Evolutionary conservation across 139 green algal genomes (phyloP), one percentile per base, ranked within the genome.

Genomic region (Chlorella ohadii): DNA sequence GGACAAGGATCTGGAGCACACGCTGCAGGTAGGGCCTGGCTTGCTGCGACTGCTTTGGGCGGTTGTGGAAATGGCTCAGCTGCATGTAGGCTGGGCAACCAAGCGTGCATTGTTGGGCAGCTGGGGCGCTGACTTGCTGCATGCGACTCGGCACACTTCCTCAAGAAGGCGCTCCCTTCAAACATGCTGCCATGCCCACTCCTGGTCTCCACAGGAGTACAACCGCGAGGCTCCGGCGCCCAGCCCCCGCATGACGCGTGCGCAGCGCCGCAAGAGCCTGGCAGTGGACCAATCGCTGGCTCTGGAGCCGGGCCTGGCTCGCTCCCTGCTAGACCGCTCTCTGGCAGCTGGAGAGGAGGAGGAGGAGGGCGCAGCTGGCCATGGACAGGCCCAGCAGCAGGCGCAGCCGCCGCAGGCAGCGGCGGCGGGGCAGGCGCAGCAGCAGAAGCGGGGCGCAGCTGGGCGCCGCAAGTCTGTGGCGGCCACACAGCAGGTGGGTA

Each of bases 1-100:
- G 36, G 86, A 89, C 31, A 31, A 65, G 19, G 79, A 89, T 28
- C 72, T 89, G 63, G 86, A 89, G 36, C 9, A 68, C 27, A 85
- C 71, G 25, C 61, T 89, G 80, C 33, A 56, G 44, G 66, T 65
- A 59, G 38, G 74, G 23, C 25, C 59, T 31, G 19, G 25, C 59
- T 33, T 51, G 44, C 44, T 51, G 44, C n/a, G n/a, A n/a, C n/a
- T n/a, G n/a, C n/a, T n/a, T n/a, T n/a, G n/a, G n/a, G n/a, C n/a
- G n/a, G n/a, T n/a, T n/a, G n/a, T n/a, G n/a, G n/a, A n/a, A n/a
- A n/a, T n/a, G 44, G 59, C 59, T n/a, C 2, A 66, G 59, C 23
- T n/a, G n/a, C n/a, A n/a, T n/a, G n/a, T n/a, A n/a, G n/a, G n/a
- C n/a, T n/a, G n/a, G n/a, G n/a, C n/a, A n/a, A n/a, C n/a, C n/a